Conservation (phyloP, 2,329 filamentous ascomycete species). For the Neonectria neomacrospora region DNA sequence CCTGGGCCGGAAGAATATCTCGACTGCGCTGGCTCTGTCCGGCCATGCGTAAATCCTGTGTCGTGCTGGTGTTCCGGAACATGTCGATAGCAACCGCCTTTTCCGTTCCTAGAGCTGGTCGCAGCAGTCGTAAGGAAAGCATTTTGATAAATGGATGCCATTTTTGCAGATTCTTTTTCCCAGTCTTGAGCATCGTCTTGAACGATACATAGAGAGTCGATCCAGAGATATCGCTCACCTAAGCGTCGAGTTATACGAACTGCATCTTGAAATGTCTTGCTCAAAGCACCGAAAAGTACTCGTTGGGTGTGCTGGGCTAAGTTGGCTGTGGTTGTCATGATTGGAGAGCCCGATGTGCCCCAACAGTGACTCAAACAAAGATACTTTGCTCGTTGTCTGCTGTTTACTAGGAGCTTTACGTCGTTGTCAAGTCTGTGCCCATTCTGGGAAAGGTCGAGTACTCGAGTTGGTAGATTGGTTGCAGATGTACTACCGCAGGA, state of each 20-base stretch:
- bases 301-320: neutral
- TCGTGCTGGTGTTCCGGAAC: too few relatives aligned
- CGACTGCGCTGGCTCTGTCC: too few relatives aligned
- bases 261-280: neutral
- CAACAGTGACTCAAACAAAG: neutral
- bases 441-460: too few relatives aligned
- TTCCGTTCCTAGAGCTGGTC: neutral
- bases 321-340: neutral
- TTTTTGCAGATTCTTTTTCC: neutral
- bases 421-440: too few relatives aligned
- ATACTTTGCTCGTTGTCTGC: too few relatives aligned
- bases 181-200: neutral
- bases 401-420: too few relatives aligned
- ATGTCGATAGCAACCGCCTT: too few relatives aligned
- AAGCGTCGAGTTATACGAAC: conserved; percentile 1
- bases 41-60: too few relatives aligned
- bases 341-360: neutral
- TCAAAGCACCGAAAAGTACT: neutral
- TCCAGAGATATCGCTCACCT: conserved; percentile 1
- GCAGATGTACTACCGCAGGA: too few relatives aligned
- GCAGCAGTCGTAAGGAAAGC: neutral
- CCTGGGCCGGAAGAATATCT: too few relatives aligned
- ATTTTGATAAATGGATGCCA: neutral
- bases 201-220: conserved; percentile 6
- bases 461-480: too few relatives aligned